Base-by-base conservation (phyloP, 2,329 filamentous ascomycete species). In the Botrytis paeoniae region DNA sequence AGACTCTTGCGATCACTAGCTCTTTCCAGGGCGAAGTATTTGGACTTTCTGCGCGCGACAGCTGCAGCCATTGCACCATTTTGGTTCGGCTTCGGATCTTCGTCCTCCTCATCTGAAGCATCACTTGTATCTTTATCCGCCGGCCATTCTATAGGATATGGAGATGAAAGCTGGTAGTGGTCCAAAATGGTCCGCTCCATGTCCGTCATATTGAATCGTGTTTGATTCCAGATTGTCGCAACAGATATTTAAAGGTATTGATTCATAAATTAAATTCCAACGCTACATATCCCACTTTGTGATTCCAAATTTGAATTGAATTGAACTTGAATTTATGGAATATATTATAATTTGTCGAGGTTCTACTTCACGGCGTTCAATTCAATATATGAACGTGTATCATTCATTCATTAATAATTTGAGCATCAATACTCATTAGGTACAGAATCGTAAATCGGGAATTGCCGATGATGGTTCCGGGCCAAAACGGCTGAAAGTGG, bases 61-160 rank as follows among this genome's bases (percentile, higher is more conserved):
- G 73, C 82, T 60, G 62, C 70, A 68, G 70, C 62, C 48, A 60
- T 48, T 29, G 70, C 39, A 41, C 70, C 39, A 39, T 68, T 72
- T 37, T 79, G 69, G 82, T 77, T 69, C 78, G 64, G 76, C 65
- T 70, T 73, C 2, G 72, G 48, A 41, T 45, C 59, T 63, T 76
- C 71, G n/a, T 72, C 70, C 64, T 88, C 87, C 66, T 88, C 89
- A 64, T 91, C 92, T 32, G 88, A 91, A 64, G 85, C 88, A 81
- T 92, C 90, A 79, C 88, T 89, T 72, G 91, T 88, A 77, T 95
- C 91, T 81, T 94, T 91, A 79, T 97, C 92, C 66, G 89, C 85
- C 0, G 95, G 95, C 95, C 95, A 98, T 85, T 93, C 90, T 51
- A 89, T 88, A 3, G 95, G 95, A 81, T 90, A 95, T 32, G 93